Percentiles rank a stretch among this genome's conserved stretches.
Evolutionary conservation across 2,329 filamentous ascomycete genomes (phyloP).

Genomic region (Graphilbum ipis-grandicollis): DNA sequence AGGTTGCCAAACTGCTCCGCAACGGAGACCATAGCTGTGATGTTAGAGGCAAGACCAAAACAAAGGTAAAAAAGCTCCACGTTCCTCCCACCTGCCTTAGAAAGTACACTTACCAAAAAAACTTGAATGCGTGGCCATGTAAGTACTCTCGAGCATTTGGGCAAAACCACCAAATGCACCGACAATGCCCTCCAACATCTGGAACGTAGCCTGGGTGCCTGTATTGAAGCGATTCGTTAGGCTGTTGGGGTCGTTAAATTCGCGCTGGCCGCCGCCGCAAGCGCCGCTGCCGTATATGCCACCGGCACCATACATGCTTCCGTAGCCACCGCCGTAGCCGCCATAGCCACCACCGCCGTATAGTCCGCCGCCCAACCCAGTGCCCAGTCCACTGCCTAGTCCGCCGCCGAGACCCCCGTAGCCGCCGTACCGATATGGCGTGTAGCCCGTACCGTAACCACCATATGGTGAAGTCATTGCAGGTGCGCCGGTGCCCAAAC

Average conservation of each 20-base stretch:
- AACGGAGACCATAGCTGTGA: conserved; percentile 88
- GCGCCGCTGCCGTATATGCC: conserved; percentile 24
- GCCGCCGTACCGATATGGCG: conserved; percentile 31
- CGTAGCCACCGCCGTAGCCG: conserved; percentile 24
- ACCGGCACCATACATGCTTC: conserved; percentile 48
- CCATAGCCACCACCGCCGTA: conserved; percentile 23
- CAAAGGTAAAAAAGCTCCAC: conserved; percentile 7
- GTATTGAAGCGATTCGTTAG: conserved; percentile 91
- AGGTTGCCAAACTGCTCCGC: conserved; percentile 93
- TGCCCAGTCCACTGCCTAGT: conserved; percentile 22
- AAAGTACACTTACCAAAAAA: conserved; percentile 64
- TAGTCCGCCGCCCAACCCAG: conserved; percentile 16
- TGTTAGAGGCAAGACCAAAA: conserved; percentile 3
- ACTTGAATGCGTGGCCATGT: conserved; percentile 97
- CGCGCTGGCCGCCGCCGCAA: conserved; percentile 24
- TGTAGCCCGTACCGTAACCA: conserved; percentile 24
- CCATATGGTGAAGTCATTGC: conserved; percentile 10
- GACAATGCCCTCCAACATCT: conserved; percentile 95
- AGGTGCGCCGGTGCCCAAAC: conserved; percentile 18
- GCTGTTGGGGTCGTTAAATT: conserved; percentile 81
- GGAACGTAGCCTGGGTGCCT: conserved; percentile 90
- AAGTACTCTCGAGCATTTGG: conserved; percentile 98
- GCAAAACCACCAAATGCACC: conserved; percentile 94
- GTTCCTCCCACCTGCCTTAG: too few species aligned
- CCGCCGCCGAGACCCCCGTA: conserved; percentile 18